Conservation (phyloP, 208 protist genomes). For the Leishmania arabica region DNA sequence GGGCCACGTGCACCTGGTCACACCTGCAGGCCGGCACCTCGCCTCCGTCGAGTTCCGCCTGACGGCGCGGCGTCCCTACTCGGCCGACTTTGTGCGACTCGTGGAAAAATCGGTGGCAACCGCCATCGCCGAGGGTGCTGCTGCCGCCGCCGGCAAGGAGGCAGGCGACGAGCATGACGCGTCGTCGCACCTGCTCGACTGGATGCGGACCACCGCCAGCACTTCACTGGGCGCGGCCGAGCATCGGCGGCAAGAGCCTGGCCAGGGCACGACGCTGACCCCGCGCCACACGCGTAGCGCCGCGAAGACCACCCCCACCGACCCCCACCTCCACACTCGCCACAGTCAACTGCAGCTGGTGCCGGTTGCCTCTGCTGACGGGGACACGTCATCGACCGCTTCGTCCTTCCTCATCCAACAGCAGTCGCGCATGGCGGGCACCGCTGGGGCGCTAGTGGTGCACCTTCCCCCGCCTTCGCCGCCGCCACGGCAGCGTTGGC, state of each 20-base stretch:
- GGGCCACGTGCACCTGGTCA: constrained; percentile 72
- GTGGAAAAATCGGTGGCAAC: constrained; percentile 28
- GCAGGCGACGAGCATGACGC: not conserved
- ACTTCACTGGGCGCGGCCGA: constrained; percentile 10
- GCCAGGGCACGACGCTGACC: not conserved
- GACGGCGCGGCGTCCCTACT: constrained; percentile 78
- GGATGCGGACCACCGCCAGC: constrained; percentile 25
- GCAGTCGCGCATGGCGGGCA: constrained; percentile 9
- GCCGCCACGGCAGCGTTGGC: constrained; percentile 12
- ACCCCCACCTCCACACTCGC: not conserved
- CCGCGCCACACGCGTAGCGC: not conserved
- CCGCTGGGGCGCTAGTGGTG: constrained; percentile 18
- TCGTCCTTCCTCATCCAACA: constrained; percentile 27
- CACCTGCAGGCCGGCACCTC: constrained; percentile 52
- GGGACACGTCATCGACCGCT: constrained; percentile 24
- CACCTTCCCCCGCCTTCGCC: constrained; percentile 36
- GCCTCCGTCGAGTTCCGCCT: constrained; percentile 87
- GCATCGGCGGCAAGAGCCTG: constrained; percentile 8
- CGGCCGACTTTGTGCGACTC: constrained; percentile 57
- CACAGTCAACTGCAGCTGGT: constrained; percentile 25
- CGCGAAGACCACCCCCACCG: not conserved
- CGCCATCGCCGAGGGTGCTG: not conserved
- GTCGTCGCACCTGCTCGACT: constrained; percentile 20
- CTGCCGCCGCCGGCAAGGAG: not conserved
- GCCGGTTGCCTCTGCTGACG: constrained; percentile 12